These are phyloP conservation scores for Leucocoprinus leucothites DNA, from an alignment of 768 basidiomycete species.

Conservation along the genomic window DNA sequence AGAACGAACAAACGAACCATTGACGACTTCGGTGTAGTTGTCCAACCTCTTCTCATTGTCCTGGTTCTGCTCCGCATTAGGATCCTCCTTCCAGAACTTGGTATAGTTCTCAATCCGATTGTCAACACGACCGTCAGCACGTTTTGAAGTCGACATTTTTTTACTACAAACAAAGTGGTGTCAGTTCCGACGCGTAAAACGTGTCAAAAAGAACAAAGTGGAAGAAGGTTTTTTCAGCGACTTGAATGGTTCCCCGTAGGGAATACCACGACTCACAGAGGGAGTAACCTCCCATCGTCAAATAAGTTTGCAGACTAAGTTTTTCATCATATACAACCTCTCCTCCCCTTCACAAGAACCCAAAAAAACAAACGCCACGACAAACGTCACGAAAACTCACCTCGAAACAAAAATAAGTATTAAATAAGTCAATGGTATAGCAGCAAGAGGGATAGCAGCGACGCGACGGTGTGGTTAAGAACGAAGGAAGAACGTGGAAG, in stretches of 20 bases:
- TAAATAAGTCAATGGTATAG: too few species aligned
- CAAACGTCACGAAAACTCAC: too few species aligned
- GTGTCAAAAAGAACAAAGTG: not conserved
- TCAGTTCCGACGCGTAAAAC: not conserved
- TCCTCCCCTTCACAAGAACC: too few species aligned
- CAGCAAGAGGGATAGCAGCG: too few species aligned
- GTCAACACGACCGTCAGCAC: conserved; percentile 55
- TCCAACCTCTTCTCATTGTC: conserved; percentile 73
- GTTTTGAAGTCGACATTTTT: conserved; percentile 16
- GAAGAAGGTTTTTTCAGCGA: conserved; percentile 24
- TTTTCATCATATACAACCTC: conserved; percentile 21
- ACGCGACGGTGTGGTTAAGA: too few species aligned
- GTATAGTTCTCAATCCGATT: conserved; percentile 82
- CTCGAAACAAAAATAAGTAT: too few species aligned
- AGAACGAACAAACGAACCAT: conserved; percentile 51
- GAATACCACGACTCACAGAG: too few species aligned
- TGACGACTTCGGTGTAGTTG: conserved; percentile 91
- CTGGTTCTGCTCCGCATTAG: conserved; percentile 57
- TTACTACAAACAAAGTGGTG: not conserved
- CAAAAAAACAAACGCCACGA: too few species aligned
- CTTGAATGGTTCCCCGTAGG: conserved; percentile 32
- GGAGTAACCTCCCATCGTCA: conserved; percentile 18
- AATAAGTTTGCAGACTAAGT: conserved; percentile 20
- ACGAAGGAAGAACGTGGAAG: conserved; percentile 3
- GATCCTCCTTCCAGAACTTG: conserved; percentile 88